Base-by-base conservation (phyloP, 108 stramenopile genomes). In the Hondaea fermentalgiana region DNA sequence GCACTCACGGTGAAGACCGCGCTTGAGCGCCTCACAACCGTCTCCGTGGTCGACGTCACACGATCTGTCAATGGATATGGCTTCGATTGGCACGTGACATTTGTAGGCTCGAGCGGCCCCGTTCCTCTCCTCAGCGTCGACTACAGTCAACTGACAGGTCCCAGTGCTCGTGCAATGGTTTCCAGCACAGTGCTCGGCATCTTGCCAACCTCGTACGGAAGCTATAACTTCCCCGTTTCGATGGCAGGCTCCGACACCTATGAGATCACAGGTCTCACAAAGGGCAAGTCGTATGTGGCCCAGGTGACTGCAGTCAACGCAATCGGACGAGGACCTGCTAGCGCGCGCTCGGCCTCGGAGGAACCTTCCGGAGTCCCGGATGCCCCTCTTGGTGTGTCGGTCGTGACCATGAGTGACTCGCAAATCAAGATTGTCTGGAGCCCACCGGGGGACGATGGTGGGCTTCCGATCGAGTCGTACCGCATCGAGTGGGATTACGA, bases 11-110 rank as follows among this genome's bases (percentile, higher is more conserved):
- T 97, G 64, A 93, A 96, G 90, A 60, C 72, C 42, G 95, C 95
- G 14, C 87, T 97, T 49, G 96, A 96, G 88, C 60, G 90, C 12
- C 88, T 96, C 16, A 14, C 88, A 23, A 90, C 92, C 0, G 91
- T 97, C 76, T 90, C 93, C 28, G 94, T 93, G 60, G 96, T 97
- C 10, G 88, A 71, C 72, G 96, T 97, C 25, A 72, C 87, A 5
- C 87, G 95, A 6, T 90, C 89, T 53, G 57, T 72, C n/a, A 97
- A 96, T 92, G 95, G 94, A 87, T 95, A 94, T 89, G 97, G 97
- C 14, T 94, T 92, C 93, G 95, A 95, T 87, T 97, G 95, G 92
- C 88, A 94, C 51, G 93, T 97, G 29, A 96, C 96, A 5, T 97
- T 97, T 71, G 19, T 92, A 55, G 92, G 92, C 25, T 92, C 92